Evolutionary conservation across 495 filamentous ascomycete genomes (phyloP).

Genomic region (Chlorociboria aeruginascens): DNA sequence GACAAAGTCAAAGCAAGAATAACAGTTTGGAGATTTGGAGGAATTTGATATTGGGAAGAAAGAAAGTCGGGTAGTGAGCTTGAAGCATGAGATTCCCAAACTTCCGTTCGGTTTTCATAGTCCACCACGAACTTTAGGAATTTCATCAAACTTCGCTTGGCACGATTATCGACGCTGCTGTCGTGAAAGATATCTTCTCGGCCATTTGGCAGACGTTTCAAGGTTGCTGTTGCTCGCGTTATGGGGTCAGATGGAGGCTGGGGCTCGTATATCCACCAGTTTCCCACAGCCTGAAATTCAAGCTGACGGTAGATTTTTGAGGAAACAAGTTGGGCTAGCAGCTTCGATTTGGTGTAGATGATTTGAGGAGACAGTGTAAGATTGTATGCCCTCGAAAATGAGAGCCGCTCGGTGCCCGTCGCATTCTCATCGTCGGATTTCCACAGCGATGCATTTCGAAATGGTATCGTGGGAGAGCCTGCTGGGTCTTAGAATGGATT

Average conservation of each 20-base stretch:
- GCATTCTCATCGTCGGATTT: conserved; percentile 3
- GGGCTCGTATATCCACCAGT: conserved; percentile 66
- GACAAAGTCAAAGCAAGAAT: conserved; percentile 73
- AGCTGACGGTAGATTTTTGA: conserved; percentile 80
- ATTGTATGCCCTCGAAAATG: conserved; percentile 66
- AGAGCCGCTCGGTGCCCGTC: conserved; percentile 28
- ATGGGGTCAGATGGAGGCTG: background rate
- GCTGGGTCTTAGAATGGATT: background rate
- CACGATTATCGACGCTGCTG: conserved; percentile 53
- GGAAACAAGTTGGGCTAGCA: conserved; percentile 68
- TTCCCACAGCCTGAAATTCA: conserved; percentile 88
- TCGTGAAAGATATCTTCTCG: conserved; percentile 82
- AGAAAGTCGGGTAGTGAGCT: conserved; percentile 53
- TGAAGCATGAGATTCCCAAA: conserved; percentile 34
- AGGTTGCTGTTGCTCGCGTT: conserved; percentile 16
- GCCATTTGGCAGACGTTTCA: conserved; percentile 64
- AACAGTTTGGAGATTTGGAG: conserved; percentile 52
- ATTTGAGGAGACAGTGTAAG: conserved; percentile 77
- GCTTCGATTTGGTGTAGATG: conserved; percentile 68
- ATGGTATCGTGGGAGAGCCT: conserved; percentile 5
- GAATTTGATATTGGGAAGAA: conserved; percentile 58
- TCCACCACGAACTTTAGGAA: conserved; percentile 69
- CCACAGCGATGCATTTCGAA: conserved; percentile 18
- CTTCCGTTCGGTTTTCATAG: conserved; percentile 41
- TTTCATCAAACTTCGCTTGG: conserved; percentile 76